Evolutionary conservation across 192 early-diverging fungal species (phyloP), one percentile per base, ranked within the genome.

Genomic region (Chytriomyces hyalinus): DNA sequence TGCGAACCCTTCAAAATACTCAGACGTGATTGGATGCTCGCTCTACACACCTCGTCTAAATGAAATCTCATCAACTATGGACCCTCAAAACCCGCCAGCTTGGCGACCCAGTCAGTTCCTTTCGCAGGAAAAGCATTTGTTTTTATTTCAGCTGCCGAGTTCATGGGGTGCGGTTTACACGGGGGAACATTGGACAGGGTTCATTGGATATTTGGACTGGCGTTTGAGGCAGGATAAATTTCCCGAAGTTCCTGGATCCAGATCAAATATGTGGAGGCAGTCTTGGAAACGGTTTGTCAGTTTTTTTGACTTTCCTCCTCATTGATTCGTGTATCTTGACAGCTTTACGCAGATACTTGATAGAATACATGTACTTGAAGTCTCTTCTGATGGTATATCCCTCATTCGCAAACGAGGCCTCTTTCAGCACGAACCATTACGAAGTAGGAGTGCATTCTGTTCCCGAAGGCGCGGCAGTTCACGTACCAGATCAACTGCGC

Each of bases 351-450:
- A 83, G 82, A 24, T 78, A 65, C 47, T 44, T 83, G 20, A 82
- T 81, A 61, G 82, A 83, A 66, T 83, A 62, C 62, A 83, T 83
- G 82, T 72, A 75, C 59, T 8, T 78, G 28, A 71, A 83, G 4
- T 47, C 49, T 1, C 61, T 83, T 13, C 51, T 74, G 9, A 5
- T 83, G 11, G 48, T 83, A 4, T 83, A 83, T 62, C 80, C 79
- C 4, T 68, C 71, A 6, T 83, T 83, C 60, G 62, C 67, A 10
- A 78, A 77, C 67, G 59, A 83, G 63, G 65, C 75, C 6, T 80
- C 77, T 36, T 83, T 83, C 70, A 70, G 57, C n/a, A 83, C 82
- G 15, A 83, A 83, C 51, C 82, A 83, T 57, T 83, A 83, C 61
- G 82, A 83, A 53, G 60, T 17, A 6, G 82, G 82, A 44, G 80